phyloP scores from a whole-genome alignment of 2,329 filamentous ascomycete species.

The Ceratocystis colombiana region DNA sequence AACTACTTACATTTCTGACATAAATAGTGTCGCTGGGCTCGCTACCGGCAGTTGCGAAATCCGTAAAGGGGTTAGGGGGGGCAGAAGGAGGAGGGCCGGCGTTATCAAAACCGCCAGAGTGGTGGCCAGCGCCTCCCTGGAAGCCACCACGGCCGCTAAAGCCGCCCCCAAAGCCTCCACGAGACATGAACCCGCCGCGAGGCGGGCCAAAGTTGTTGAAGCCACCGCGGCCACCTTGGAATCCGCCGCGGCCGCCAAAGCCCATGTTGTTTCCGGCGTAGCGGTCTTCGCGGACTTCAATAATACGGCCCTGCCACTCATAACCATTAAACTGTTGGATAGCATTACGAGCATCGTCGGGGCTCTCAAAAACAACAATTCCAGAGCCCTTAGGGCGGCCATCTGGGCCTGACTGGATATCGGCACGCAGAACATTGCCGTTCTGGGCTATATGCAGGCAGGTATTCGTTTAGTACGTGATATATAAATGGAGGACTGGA shows the following conservation, averaged over 20 bases:
- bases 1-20: constrained; percentile 77
- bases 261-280: constrained; percentile 59
- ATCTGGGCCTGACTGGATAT: constrained; percentile 85
- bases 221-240: constrained; percentile 48
- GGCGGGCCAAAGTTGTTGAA: constrained; percentile 41
- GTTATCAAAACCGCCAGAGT: constrained; percentile 42
- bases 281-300: constrained; percentile 93
- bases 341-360: constrained; percentile 88
- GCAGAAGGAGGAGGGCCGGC: constrained; percentile 35
- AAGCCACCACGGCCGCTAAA: constrained; percentile 34
- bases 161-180: constrained; percentile 39
- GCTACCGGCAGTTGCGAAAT: constrained; percentile 76
- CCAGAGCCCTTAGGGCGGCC: constrained; percentile 93
- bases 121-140: constrained; percentile 28
- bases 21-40: constrained; percentile 81
- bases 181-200: constrained; percentile 42
- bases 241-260: constrained; percentile 49
- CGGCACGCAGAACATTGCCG: constrained; percentile 81
- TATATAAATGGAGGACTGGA: not conserved
- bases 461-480: constrained; percentile 23
- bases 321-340: constrained; percentile 98
- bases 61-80: constrained; percentile 83
- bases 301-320: constrained; percentile 87
- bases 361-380: constrained; percentile 90
- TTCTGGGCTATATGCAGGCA: constrained; percentile 39